These are phyloP conservation scores for Ophiocordyceps polyrhachis-furcata DNA, from an alignment of 2,329 filamentous ascomycete genomes.

Conservation along the genomic window DNA sequence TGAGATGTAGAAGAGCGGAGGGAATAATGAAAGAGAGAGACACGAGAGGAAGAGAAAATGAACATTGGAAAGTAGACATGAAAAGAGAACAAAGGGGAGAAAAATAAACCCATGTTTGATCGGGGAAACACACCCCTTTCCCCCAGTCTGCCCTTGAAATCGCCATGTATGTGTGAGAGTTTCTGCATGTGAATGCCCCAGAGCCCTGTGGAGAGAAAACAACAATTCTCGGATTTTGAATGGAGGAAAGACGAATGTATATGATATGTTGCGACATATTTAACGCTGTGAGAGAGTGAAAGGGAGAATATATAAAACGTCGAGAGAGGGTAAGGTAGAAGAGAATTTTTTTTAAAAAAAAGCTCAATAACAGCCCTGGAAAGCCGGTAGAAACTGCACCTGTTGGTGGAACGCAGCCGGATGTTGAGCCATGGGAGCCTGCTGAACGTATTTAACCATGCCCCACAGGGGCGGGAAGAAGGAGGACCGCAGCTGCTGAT, in stretches of 20 bases:
- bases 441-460: constrained; percentile 32
- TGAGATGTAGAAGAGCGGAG: background rate
- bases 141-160: too few species aligned
- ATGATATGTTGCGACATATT: too few species aligned
- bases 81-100: background rate
- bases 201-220: too few species aligned
- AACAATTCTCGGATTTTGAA: too few species aligned
- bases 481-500: constrained; percentile 25
- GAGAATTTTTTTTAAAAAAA: too few species aligned
- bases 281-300: too few species aligned
- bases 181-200: too few species aligned
- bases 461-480: constrained; percentile 27
- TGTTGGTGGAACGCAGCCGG: constrained; percentile 33
- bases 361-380: constrained; percentile 30
- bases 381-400: constrained; percentile 30
- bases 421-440: constrained; percentile 27
- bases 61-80: background rate
- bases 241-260: too few species aligned
- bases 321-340: too few species aligned
- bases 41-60: background rate
- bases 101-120: background rate
- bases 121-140: too few species aligned
- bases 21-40: background rate
- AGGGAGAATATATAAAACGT: background rate
- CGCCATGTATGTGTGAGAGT: too few species aligned